Evolutionary conservation across 2,329 filamentous ascomycete genomes (phyloP).

Genomic region (Periconia sp.): DNA sequence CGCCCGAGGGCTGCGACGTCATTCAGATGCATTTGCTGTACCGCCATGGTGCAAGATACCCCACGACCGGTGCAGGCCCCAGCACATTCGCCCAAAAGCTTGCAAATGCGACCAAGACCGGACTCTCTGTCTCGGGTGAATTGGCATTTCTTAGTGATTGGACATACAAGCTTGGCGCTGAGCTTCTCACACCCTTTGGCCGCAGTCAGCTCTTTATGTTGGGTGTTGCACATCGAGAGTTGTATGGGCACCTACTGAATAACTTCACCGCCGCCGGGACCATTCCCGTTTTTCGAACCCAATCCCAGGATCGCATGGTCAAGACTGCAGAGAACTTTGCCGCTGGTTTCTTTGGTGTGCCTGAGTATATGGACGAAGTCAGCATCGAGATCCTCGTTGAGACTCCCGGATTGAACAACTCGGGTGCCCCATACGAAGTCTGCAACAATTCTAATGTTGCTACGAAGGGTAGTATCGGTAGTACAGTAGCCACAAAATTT

Average conservation of each 20-base stretch:
- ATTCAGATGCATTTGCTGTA: slow-evolving; percentile 38
- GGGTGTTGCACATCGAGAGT: slow-evolving; percentile 49
- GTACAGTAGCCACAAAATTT: slow-evolving; percentile 26
- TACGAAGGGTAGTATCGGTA: slow-evolving; percentile 33
- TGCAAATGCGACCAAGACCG: slow-evolving; percentile 31
- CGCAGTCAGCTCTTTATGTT: slow-evolving; percentile 49
- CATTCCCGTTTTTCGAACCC: slow-evolving; percentile 46
- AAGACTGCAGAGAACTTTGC: slow-evolving; percentile 41
- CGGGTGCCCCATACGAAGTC: slow-evolving; percentile 35
- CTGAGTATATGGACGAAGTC: slow-evolving; percentile 35
- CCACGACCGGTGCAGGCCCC: slow-evolving; percentile 32
- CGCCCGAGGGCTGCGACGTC: slow-evolving; percentile 32
- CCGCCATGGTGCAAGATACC: slow-evolving; percentile 38
- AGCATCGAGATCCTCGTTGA: slow-evolving; percentile 40
- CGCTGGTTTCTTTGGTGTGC: slow-evolving; percentile 40
- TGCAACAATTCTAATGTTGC: slow-evolving; percentile 38
- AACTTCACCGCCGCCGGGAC: slow-evolving; percentile 48
- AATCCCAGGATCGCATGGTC: slow-evolving; percentile 41
- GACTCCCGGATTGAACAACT: slow-evolving; percentile 31
- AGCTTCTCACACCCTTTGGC: slow-evolving; percentile 37
- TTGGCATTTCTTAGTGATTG: slow-evolving; percentile 31
- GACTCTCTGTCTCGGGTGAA: slow-evolving; percentile 31
- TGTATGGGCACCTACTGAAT: slow-evolving; percentile 52
- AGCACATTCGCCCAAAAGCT: slow-evolving; percentile 32
- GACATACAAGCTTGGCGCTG: slow-evolving; percentile 38